Percentiles rank a stretch among this genome's conserved stretches.
These are phyloP conservation scores for Mortierella polycephala DNA, from an alignment of 371 early-diverging fungal genomes.

Conservation along the genomic window DNA sequence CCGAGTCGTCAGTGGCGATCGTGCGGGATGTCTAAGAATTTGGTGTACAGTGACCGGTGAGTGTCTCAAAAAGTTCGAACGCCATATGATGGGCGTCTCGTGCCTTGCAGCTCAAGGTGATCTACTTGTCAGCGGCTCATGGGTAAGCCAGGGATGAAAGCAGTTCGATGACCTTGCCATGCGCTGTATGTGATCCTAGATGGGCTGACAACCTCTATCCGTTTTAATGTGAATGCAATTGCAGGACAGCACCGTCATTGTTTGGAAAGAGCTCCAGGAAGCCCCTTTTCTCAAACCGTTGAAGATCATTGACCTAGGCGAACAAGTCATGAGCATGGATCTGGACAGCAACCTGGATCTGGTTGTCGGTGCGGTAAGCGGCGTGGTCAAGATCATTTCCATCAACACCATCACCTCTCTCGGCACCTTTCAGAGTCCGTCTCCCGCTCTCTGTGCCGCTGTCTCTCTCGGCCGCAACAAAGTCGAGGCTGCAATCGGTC, in stretches of 20 bases:
- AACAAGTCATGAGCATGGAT: conserved; percentile 44
- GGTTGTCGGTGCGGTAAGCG: conserved; percentile 40
- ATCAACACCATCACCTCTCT: conserved; percentile 30
- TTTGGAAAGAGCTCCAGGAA: conserved; percentile 31
- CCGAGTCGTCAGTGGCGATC: conserved; percentile 46
- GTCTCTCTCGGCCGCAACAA: conserved; percentile 25
- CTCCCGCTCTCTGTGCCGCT: conserved; percentile 26
- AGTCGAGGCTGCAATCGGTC: conserved; percentile 40
- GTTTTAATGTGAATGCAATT: background rate
- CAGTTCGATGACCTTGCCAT: too few relatives aligned
- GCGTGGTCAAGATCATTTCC: conserved; percentile 44
- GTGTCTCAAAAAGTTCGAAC: conserved; percentile 22
- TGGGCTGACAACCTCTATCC: background rate
- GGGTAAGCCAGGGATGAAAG: conserved; percentile 18
- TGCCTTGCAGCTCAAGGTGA: conserved; percentile 31
- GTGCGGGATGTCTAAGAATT: conserved; percentile 22
- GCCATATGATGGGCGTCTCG: conserved; percentile 48
- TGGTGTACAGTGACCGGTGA: conserved; percentile 40
- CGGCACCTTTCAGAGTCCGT: conserved; percentile 22
- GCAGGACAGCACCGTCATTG: conserved; percentile 39
- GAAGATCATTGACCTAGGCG: conserved; percentile 43
- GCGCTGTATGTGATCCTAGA: too few relatives aligned
- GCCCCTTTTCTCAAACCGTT: conserved; percentile 31
- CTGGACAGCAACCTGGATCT: conserved; percentile 34
- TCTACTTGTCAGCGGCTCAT: conserved; percentile 50